Percentiles rank a stretch among this genome's conserved stretches.
These are phyloP conservation scores for Tuber aestivum DNA, from an alignment of 495 filamentous ascomycete species.

Conservation along the genomic window DNA sequence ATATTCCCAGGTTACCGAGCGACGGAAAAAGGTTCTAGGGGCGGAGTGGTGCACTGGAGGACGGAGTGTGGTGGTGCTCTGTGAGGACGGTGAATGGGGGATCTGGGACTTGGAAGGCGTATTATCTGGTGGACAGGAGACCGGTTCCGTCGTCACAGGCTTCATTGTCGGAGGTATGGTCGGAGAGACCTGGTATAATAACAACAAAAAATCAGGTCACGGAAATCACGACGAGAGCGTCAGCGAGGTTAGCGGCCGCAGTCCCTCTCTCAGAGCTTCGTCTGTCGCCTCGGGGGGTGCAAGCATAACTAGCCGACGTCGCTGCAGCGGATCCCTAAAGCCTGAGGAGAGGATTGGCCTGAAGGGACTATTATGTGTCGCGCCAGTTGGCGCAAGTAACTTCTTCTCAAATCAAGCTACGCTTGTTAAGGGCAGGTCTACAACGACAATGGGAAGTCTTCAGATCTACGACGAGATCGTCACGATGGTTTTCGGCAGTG, in stretches of 20 bases:
- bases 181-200: slow-evolving; percentile 31
- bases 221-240: slow-evolving; percentile 14
- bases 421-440: slow-evolving; percentile 20
- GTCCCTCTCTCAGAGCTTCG: slow-evolving; percentile 18
- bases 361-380: slow-evolving; percentile 18
- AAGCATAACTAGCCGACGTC: slow-evolving; percentile 18
- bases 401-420: slow-evolving; percentile 21
- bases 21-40: slow-evolving; percentile 70
- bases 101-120: slow-evolving; percentile 78
- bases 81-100: slow-evolving; percentile 86
- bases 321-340: slow-evolving; percentile 3
- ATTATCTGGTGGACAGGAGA: slow-evolving; percentile 18
- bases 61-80: slow-evolving; percentile 65
- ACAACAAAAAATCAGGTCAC: slow-evolving; percentile 18
- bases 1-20: slow-evolving; percentile 21
- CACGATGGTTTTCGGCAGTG: slow-evolving; percentile 25
- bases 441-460: slow-evolving; percentile 27
- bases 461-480: slow-evolving; percentile 33
- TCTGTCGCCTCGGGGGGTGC: slow-evolving; percentile 11
- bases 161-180: slow-evolving; percentile 31
- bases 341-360: slow-evolving; percentile 10
- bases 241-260: slow-evolving; percentile 27
- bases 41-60: slow-evolving; percentile 80
- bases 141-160: slow-evolving; percentile 13
- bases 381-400: slow-evolving; percentile 22